Evolutionary conservation across 1,139 yeast species (phyloP).

Genomic region (Meyerozyma carpophila): DNA sequence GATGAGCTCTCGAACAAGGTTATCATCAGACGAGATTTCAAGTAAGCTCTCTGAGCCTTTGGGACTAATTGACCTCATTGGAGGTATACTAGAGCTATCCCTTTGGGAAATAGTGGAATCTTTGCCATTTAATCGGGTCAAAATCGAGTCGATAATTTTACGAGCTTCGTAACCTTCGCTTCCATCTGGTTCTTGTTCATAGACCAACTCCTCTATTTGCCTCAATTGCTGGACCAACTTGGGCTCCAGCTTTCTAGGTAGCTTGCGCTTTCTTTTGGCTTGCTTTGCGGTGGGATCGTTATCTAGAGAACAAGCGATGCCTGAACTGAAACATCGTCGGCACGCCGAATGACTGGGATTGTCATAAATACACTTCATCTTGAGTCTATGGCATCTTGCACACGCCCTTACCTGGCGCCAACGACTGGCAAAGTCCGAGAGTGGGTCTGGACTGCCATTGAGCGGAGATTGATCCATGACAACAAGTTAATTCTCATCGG

Average conservation of each 20-base stretch:
- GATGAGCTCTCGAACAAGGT: conserved; percentile 38
- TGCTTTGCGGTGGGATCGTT: conserved; percentile 40
- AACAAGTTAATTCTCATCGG: not conserved
- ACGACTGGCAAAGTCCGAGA: conserved; percentile 21
- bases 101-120: not conserved
- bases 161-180: not conserved
- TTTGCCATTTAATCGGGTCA: not conserved
- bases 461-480: not conserved
- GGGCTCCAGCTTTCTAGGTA: not conserved
- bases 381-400: conserved; percentile 52
- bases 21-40: conserved; percentile 32
- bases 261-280: conserved; percentile 19
- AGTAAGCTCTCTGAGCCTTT: conserved; percentile 13
- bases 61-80: no score
- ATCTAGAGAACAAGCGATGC: conserved; percentile 42
- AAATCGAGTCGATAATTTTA: not conserved
- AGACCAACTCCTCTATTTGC: not conserved
- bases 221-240: not conserved
- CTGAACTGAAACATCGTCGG: conserved; percentile 40
- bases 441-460: not conserved
- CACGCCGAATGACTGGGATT: conserved; percentile 41
- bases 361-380: conserved; percentile 50
- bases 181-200: not conserved
- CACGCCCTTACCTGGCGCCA: conserved; percentile 51
- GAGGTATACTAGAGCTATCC: not conserved